Base-by-base conservation (phyloP, 805 yeast genomes). In the Teunomyces atbi region DNA sequence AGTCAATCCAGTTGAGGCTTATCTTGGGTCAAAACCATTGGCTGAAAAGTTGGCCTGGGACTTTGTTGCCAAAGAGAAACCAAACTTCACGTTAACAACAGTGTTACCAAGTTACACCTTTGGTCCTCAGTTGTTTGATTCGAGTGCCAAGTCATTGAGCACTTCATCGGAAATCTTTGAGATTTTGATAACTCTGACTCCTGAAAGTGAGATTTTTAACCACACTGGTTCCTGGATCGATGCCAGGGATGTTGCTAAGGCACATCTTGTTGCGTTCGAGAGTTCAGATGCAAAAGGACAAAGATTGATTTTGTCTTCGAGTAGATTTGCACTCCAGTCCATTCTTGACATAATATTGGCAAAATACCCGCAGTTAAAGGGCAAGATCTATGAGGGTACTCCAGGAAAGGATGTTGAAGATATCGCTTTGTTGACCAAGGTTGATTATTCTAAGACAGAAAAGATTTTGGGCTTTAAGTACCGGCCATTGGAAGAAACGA, bases 41-140 rank as follows among this genome's bases (percentile, higher is more conserved):
- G 72, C 70, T 19, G 68, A 62, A 46, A 60, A 61, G 45, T 49
- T 52, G 13, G 66, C 69, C 2, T 66, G 71, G 71, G 56, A 65
- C 16, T 62, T 61, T 44, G 36, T 46, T 23, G 37, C 49, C 16
- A 34, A 42, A 26, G 50, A 57, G 21, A 45, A 50, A 30, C 58
- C 57, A 2, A 33, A 27, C 32, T 57, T 54, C 39, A 38, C 44
- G 12, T 30, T 54, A 33, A 42, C 44, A 26, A 40, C 48, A 7
- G 49, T 57, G 13, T 49, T 49, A 20, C 61, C 59, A 7, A 47
- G 46, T 8, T 51, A 42, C 35, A 52, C 53, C 10, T 55, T 56
- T 45, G 61, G 61, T 5, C 61, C 61, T 4, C 57, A 56, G 36
- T 49, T 51, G 7, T 50, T 44, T 29, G 60, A 51, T 20, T 48